A percentile compares a stretch with the other conserved stretches of the same genome.
phyloP scores from a whole-genome alignment of 2,329 filamentous ascomycete genomes.

The Albifimbria verrucaria region DNA sequence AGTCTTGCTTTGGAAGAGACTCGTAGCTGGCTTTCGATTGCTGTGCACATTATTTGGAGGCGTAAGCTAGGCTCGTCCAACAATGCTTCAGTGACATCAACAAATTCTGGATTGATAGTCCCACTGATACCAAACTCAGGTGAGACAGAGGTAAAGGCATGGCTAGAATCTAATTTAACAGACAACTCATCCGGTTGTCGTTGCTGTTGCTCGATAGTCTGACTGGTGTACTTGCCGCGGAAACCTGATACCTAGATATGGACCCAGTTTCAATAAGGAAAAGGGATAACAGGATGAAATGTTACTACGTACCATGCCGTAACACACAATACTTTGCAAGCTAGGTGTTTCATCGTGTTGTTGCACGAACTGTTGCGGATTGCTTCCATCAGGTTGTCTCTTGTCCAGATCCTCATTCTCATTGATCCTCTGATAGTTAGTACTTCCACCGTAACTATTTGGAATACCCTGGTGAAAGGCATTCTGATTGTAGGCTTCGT shows the following conservation, averaged over 20 bases:
- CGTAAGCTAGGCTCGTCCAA: background rate
- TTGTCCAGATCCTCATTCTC: background rate
- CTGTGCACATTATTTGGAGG: background rate
- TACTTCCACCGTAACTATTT: too few species aligned
- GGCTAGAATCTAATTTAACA: background rate
- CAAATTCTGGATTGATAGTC: background rate
- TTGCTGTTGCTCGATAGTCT: too few species aligned
- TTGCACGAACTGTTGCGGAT: background rate
- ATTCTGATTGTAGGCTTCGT: too few species aligned
- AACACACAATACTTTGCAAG: background rate
- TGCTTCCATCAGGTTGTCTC: background rate
- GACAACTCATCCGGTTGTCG: too few species aligned
- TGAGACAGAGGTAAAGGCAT: background rate
- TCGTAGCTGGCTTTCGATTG: background rate
- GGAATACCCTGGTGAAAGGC: too few species aligned
- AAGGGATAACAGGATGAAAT: background rate
- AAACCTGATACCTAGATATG: background rate
- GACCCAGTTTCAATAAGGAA: background rate
- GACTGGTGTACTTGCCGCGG: background rate
- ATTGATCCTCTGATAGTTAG: background rate
- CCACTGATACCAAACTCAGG: background rate
- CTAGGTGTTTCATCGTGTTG: background rate
- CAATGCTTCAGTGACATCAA: background rate
- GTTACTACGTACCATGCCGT: background rate
- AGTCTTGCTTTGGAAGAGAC: background rate